phyloP scores from a whole-genome alignment of 192 early-diverging fungal genomes.

The Neocallimastix lanati region DNA sequence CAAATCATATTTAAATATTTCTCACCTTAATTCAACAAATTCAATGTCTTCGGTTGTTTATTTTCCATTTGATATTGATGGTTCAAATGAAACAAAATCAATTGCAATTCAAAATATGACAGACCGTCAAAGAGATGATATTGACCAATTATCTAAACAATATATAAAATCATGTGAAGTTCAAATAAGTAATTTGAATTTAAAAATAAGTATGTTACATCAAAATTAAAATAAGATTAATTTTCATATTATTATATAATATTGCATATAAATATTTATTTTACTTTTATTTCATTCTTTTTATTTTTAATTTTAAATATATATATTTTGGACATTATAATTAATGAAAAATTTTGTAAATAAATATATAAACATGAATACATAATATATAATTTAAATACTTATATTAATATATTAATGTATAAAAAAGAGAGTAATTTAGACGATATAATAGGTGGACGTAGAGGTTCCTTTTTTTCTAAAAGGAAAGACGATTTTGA shows the following conservation, averaged over 20 bases:
- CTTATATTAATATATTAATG: no score
- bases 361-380: no score
- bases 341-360: no score
- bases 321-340: no score
- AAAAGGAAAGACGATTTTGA: not conserved
- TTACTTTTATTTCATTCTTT: no score
- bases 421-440: not conserved
- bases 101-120: not conserved
- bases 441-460: not conserved
- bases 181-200: not conserved
- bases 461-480: not conserved
- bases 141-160: not conserved
- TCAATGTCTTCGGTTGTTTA: not conserved
- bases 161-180: not conserved
- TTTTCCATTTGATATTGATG: not conserved
- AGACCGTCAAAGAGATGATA: not conserved
- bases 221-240: no score
- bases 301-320: no score
- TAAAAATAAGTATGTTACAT: not conserved
- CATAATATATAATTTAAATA: no score
- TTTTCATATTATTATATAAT: no score
- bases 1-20: not conserved
- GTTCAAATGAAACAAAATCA: not conserved
- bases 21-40: not conserved
- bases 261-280: no score